These are phyloP conservation scores for Goffeauzyma gilvescens DNA, from an alignment of 768 basidiomycete species.

Conservation along the genomic window DNA sequence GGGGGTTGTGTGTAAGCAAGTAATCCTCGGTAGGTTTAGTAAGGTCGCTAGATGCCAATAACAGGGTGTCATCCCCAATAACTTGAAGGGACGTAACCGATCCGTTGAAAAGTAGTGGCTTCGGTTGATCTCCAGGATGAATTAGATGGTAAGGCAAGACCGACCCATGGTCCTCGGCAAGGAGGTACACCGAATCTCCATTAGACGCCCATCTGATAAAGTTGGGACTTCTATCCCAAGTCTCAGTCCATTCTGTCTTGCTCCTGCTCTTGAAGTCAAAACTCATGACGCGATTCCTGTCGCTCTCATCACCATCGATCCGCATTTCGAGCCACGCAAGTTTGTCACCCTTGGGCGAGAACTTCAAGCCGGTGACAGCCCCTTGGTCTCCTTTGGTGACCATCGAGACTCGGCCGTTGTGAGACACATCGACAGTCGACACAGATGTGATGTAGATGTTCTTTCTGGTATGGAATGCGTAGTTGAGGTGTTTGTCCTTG, in stretches of 20 bases:
- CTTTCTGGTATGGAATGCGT: slow-evolving; percentile 75
- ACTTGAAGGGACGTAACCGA: slow-evolving; percentile 37
- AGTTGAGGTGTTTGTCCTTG: slow-evolving; percentile 58
- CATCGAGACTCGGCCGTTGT: slow-evolving; percentile 35
- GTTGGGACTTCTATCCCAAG: slow-evolving; percentile 68
- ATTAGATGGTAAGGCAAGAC: slow-evolving; percentile 31
- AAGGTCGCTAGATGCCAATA: slow-evolving; percentile 57
- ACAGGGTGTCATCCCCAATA: slow-evolving; percentile 43
- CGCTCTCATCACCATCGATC: slow-evolving; percentile 74
- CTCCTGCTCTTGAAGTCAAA: slow-evolving; percentile 53
- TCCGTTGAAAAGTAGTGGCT: slow-evolving; percentile 19
- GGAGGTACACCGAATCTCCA: slow-evolving; percentile 49
- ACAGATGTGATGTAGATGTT: slow-evolving; percentile 39
- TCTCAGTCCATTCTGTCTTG: slow-evolving; percentile 53
- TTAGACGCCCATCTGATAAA: slow-evolving; percentile 51
- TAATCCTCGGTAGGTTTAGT: slow-evolving; percentile 64
- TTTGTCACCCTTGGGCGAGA: slow-evolving; percentile 48
- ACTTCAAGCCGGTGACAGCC: slow-evolving; percentile 53
- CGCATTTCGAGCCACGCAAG: slow-evolving; percentile 76
- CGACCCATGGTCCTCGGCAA: slow-evolving; percentile 58
- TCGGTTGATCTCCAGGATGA: slow-evolving; percentile 18
- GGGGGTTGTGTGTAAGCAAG: slow-evolving; percentile 36
- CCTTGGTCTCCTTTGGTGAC: slow-evolving; percentile 72
- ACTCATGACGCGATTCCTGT: slow-evolving; percentile 52
- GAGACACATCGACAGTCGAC: too few relatives aligned